Evolutionary conservation across 768 basidiomycete genomes (phyloP), one percentile per base, ranked within the genome.

Genomic region (Leccinum subgranulosum): DNA sequence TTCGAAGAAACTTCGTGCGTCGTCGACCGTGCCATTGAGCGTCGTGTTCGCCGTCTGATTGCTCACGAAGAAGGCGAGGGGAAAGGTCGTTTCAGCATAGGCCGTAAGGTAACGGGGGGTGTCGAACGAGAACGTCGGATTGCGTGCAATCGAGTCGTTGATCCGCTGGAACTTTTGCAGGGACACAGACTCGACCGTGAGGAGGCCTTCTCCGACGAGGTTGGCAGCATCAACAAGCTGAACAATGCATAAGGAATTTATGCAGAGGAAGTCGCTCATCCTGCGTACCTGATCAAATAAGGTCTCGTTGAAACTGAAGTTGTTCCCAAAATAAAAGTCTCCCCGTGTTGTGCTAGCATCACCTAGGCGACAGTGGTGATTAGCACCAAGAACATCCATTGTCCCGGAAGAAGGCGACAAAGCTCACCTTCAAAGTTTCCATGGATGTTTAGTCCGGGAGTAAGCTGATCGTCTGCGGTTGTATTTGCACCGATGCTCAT

Each of bases 281-380:
- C 17, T 31, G 25, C 58, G 7, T 55, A 55, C 66, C 55, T 64
- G 53, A 17, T 66, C 54, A 19, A 68, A 68, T 56, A 68, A 39
- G 1, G 67, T 68, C 51, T 69, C 68, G 12, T 68, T 68, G 59
- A 69, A 69, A 11, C 34, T 58, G 14, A 17, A 67, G 47, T 68
- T 69, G 51, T 68, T 19, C 6, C 67, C 68, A 19, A 68, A 68
- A 41, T 69, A 69, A 49, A 21, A 66, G 41, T 68, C 66, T 12
- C 53, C 64, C 1, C 64, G 66, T 3, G 66, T 67, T 14, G 64
- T 66, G 49, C 67, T 69, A 6, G 48, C 64, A 57, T 68, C 66
- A 43, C 67, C 67, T 68, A 19, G 10, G 29, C 4, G n/a, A 45
- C 9, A 15, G 1, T 8, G 19, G 21, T 4, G 7, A 47, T 65